Evolutionary conservation across 2,329 filamentous ascomycete genomes (phyloP).

Genomic region (Neocatenulostroma microsporum): DNA sequence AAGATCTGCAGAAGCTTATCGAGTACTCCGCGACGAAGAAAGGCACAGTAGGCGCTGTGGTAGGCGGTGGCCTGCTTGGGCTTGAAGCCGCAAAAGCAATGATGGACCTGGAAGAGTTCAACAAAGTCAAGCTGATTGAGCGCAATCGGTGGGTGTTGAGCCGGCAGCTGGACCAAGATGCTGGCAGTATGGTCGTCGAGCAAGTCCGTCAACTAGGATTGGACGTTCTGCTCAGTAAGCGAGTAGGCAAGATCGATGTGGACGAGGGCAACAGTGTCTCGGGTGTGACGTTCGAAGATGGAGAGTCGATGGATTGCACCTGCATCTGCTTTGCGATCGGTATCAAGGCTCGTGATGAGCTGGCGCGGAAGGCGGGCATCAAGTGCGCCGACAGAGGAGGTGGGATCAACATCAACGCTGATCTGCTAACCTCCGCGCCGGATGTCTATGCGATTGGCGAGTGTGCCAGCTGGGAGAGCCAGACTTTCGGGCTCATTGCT

Average conservation of each 20-base stretch:
- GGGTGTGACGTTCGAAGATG: conserved; percentile 74
- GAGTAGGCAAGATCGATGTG: conserved; percentile 64
- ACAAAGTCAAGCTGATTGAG: conserved; percentile 70
- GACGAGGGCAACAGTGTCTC: conserved; percentile 60
- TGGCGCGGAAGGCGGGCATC: conserved; percentile 63
- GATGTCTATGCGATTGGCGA: conserved; percentile 84
- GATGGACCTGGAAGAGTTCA: conserved; percentile 72
- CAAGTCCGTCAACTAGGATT: conserved; percentile 72
- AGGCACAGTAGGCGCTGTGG: conserved; percentile 64
- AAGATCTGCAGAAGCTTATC: conserved; percentile 71
- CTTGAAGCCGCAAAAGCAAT: conserved; percentile 88
- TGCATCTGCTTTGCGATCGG: conserved; percentile 89
- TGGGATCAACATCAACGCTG: conserved; percentile 62
- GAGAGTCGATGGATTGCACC: conserved; percentile 65
- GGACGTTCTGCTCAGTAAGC: conserved; percentile 69
- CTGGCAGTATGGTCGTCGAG: conserved; percentile 71
- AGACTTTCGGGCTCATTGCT: conserved; percentile 82
- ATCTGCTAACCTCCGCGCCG: conserved; percentile 60
- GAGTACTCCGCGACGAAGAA: conserved; percentile 59
- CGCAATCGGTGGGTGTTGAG: conserved; percentile 75
- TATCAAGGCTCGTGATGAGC: conserved; percentile 69
- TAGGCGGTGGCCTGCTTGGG: conserved; percentile 77
- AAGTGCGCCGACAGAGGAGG: conserved; percentile 64
- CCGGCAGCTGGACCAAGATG: conserved; percentile 73
- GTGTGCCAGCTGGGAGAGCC: conserved; percentile 80